Evolutionary conservation across 306 rosid species (phyloP).

Genomic region (Senna siamea): DNA sequence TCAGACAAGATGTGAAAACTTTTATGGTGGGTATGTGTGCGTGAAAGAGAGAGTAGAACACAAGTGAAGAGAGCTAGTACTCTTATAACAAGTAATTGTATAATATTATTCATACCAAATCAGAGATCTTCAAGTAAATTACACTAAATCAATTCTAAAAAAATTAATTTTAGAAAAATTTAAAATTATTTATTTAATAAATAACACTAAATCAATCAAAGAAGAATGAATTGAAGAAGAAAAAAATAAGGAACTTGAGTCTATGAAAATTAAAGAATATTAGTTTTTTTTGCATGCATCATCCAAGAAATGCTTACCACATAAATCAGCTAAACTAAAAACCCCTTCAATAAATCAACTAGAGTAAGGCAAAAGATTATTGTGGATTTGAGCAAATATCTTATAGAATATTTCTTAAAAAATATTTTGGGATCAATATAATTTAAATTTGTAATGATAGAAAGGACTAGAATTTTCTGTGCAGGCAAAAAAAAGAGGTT

Average conservation of each 20-base stretch:
- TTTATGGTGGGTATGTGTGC: constrained; percentile 39
- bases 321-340: too few species aligned
- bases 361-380: constrained; percentile 15
- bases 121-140: too few species aligned
- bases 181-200: too few species aligned
- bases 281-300: constrained; percentile 26
- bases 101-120: constrained; percentile 1
- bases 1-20: constrained; percentile 46
- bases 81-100: constrained; percentile 47
- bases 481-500: constrained; percentile 12
- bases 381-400: constrained; percentile 16
- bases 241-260: constrained; percentile 25
- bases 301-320: background rate
- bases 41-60: constrained; percentile 29
- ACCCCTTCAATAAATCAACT: background rate
- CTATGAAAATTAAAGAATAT: constrained; percentile 54
- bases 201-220: too few species aligned
- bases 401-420: background rate
- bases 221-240: constrained; percentile 31
- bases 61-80: constrained; percentile 14
- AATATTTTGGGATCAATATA: constrained; percentile 11
- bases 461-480: constrained; percentile 16
- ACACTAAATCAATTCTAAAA: too few species aligned
- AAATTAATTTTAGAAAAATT: too few species aligned
- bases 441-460: constrained; percentile 3